Evolutionary conservation across 371 early-diverging fungal genomes (phyloP).

Genomic region (Syncephalastrum monosporum): DNA sequence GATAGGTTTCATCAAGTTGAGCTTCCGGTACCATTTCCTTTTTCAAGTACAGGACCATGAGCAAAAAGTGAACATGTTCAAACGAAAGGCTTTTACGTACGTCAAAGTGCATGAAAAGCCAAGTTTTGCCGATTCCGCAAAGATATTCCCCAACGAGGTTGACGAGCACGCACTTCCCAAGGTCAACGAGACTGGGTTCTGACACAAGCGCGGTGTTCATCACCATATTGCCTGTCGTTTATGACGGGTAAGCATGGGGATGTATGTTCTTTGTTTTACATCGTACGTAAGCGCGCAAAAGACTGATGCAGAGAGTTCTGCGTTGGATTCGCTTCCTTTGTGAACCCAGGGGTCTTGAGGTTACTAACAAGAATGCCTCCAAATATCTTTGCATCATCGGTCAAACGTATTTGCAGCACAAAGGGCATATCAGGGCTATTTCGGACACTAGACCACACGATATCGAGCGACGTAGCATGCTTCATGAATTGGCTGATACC

Average conservation of each 20-base stretch:
- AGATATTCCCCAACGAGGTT: slow-evolving; percentile 8
- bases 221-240: neutral
- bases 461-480: neutral
- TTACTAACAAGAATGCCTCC: slow-evolving; percentile 13
- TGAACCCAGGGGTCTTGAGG: slow-evolving; percentile 10
- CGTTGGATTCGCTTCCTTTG: neutral
- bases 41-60: neutral
- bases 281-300: slow-evolving; percentile 12
- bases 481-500: slow-evolving; percentile 10
- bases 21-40: too few species aligned
- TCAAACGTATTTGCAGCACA: slow-evolving; percentile 12
- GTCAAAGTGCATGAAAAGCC: slow-evolving; percentile 13
- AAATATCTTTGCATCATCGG: slow-evolving; percentile 14
- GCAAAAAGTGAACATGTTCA: neutral
- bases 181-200: slow-evolving; percentile 3
- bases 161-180: slow-evolving; percentile 3
- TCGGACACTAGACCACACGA: slow-evolving; percentile 12
- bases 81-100: neutral
- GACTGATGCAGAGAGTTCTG: slow-evolving; percentile 6
- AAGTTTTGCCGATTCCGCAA: slow-evolving; percentile 10
- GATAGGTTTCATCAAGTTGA: too few species aligned
- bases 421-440: slow-evolving; percentile 4
- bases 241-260: neutral
- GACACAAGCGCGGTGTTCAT: neutral
- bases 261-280: neutral